Conservation (phyloP, 345 rosid species). For the Lumnitzera racemosa region DNA sequence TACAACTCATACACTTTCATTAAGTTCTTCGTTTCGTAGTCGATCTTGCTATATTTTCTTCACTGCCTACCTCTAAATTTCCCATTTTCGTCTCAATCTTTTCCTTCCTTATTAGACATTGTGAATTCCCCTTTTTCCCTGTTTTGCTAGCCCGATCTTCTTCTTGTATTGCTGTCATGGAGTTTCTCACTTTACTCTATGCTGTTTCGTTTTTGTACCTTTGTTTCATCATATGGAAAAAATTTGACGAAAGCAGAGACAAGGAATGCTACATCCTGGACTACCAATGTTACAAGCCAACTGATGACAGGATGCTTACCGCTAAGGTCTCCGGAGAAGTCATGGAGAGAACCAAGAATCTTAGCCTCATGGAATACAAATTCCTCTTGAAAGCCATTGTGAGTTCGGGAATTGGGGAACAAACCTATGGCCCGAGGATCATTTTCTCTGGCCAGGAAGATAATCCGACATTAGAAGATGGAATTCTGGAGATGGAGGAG, state of each 20-base stretch:
- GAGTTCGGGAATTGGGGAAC: slow-evolving; percentile 62
- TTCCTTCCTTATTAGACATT: too few relatives aligned
- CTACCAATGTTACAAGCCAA: slow-evolving; percentile 56
- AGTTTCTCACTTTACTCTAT: slow-evolving; percentile 22
- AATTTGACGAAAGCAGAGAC: slow-evolving; percentile 30
- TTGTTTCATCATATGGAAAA: slow-evolving; percentile 30
- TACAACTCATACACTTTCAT: too few relatives aligned
- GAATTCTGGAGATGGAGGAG: slow-evolving; percentile 75
- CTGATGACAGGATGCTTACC: slow-evolving; percentile 44
- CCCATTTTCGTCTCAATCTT: too few relatives aligned
- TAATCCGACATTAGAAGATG: slow-evolving; percentile 45
- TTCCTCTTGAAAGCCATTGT: slow-evolving; percentile 64
- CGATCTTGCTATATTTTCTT: too few relatives aligned
- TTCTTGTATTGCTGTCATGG: slow-evolving; percentile 18
- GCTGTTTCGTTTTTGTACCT: slow-evolving; percentile 26
- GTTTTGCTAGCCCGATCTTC: too few relatives aligned
- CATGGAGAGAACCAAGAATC: slow-evolving; percentile 36
- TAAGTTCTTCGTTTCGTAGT: too few relatives aligned
- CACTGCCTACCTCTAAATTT: too few relatives aligned
- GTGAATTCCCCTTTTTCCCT: too few relatives aligned
- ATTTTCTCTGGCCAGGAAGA: slow-evolving; percentile 50
- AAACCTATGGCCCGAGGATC: slow-evolving; percentile 59
- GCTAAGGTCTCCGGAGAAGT: slow-evolving; percentile 41
- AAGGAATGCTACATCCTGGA: slow-evolving; percentile 52
- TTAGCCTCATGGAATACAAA: slow-evolving; percentile 51